Conservation (phyloP, 352 stramenopile genomes). For the Phytophthora kernoviae region DNA sequence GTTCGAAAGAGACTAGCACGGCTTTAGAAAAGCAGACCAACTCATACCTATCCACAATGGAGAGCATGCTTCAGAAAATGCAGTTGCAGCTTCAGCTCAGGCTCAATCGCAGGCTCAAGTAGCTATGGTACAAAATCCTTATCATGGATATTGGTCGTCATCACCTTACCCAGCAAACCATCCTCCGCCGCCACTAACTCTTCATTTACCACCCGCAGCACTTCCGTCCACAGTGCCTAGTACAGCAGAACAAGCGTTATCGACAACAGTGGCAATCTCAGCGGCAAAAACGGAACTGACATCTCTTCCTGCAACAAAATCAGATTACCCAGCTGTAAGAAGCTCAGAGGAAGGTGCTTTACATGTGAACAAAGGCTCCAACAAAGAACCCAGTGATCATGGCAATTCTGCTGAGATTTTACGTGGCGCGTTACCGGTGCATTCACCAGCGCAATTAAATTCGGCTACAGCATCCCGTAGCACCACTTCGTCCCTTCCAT, state of each 20-base stretch:
- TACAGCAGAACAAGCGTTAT: background rate
- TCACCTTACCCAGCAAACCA: constrained; percentile 27
- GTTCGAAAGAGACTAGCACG: constrained; percentile 13
- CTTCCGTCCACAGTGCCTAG: constrained; percentile 4
- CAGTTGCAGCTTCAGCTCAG: constrained; percentile 65
- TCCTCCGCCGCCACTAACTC: constrained; percentile 8
- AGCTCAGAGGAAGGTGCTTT: background rate
- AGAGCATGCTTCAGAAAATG: constrained; percentile 66
- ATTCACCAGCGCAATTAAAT: background rate
- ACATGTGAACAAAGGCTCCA: constrained; percentile 5
- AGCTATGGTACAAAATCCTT: constrained; percentile 22
- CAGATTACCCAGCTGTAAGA: background rate
- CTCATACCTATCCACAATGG: constrained; percentile 50
- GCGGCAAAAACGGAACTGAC: background rate
- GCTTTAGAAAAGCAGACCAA: constrained; percentile 41
- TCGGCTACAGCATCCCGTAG: background rate
- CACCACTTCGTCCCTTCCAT: background rate
- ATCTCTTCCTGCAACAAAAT: constrained; percentile 1
- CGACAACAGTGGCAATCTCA: background rate
- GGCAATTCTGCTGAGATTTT: constrained; percentile 11
- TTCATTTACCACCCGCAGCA: constrained; percentile 15
- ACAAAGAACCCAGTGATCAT: background rate
- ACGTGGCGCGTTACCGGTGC: constrained; percentile 6
- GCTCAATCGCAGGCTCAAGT: constrained; percentile 32
- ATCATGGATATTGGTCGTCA: constrained; percentile 32